Conservation (phyloP, 805 yeast genomes). For the Spathaspora hagerdaliae region DNA sequence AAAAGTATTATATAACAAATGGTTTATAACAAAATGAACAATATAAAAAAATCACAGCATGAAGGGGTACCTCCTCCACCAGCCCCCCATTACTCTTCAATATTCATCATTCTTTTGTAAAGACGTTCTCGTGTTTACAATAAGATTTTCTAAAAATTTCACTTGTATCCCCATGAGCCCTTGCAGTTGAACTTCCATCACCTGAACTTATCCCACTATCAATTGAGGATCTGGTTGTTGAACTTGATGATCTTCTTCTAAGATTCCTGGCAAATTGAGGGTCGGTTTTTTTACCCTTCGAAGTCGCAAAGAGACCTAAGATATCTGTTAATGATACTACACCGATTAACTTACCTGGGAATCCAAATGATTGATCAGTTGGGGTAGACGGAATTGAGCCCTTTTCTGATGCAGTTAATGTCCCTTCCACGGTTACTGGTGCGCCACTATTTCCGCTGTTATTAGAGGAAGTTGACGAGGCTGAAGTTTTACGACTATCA, state of each 20-base stretch:
- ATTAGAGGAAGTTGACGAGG: background rate
- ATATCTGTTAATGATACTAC: slow-evolving; percentile 92
- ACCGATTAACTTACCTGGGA: slow-evolving; percentile 82
- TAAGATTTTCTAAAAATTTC: slow-evolving; percentile 5
- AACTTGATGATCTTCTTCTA: slow-evolving; percentile 61
- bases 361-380: slow-evolving; percentile 27
- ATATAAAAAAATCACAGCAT: no score
- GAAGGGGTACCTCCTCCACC: no score
- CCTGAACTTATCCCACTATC: slow-evolving; percentile 1
- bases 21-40: no score
- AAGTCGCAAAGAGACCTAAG: slow-evolving; percentile 70
- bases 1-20: no score
- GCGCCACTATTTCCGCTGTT: background rate
- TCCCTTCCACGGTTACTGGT: slow-evolving; percentile 12
- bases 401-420: slow-evolving; percentile 5
- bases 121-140: slow-evolving; percentile 7
- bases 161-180: slow-evolving; percentile 1
- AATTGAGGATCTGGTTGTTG: slow-evolving; percentile 18
- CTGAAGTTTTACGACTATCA: slow-evolving; percentile 25
- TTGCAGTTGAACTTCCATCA: background rate
- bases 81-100: no score
- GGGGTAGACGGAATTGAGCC: slow-evolving; percentile 6
- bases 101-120: slow-evolving; percentile 8
- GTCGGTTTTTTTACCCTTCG: slow-evolving; percentile 65
- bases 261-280: slow-evolving; percentile 87